Conservation (phyloP, 1,139 yeast genomes). For the Blastobotrys aristatus region DNA sequence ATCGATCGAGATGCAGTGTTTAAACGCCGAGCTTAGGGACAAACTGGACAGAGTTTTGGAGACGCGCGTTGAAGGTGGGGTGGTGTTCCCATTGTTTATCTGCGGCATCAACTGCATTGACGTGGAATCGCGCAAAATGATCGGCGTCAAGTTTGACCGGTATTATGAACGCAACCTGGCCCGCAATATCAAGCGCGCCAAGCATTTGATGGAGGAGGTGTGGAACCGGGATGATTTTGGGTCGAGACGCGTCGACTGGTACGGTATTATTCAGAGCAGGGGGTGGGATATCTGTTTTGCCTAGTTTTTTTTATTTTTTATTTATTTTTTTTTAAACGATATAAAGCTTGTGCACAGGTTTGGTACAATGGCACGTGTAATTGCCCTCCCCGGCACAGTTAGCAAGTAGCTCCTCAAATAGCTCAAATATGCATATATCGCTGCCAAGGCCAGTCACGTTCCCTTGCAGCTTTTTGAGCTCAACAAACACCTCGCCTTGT, state of each 20-base stretch:
- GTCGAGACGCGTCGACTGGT: constrained; percentile 58
- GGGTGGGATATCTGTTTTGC: constrained; percentile 84
- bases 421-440: neutral
- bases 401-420: neutral
- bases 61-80: constrained; percentile 63
- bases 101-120: constrained; percentile 67
- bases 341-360: no score
- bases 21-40: constrained; percentile 50
- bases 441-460: neutral
- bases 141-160: constrained; percentile 50
- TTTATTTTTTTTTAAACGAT: neutral
- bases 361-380: neutral
- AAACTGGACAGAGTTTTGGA: constrained; percentile 60
- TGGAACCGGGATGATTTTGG: constrained; percentile 49
- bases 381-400: neutral
- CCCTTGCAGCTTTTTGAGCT: neutral
- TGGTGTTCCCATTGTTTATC: constrained; percentile 71
- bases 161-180: constrained; percentile 60
- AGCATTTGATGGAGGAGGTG: constrained; percentile 53
- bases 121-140: constrained; percentile 40
- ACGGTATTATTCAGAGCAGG: constrained; percentile 53
- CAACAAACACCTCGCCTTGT: no score
- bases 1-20: constrained; percentile 57
- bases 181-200: constrained; percentile 59
- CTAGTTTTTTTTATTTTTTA: constrained; percentile 20